Percentiles rank a stretch among this genome's conserved stretches.
Conservation (phyloP, 805 yeast species). For the Lipomyces mesembrius region DNA sequence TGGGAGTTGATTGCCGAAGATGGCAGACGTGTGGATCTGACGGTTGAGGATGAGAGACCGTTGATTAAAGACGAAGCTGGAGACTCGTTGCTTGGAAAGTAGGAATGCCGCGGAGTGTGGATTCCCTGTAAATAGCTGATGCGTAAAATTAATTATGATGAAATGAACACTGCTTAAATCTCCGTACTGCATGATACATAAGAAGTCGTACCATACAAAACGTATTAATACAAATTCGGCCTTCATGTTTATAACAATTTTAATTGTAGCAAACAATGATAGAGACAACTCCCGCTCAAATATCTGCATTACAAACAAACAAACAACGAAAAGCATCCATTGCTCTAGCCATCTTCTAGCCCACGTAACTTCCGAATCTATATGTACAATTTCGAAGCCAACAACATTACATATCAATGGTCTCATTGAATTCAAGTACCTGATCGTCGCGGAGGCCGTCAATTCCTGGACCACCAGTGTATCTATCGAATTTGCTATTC, state of each 20-base stretch:
- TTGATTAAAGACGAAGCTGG: conserved; percentile 5
- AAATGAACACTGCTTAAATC: neutral
- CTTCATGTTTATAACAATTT: neutral
- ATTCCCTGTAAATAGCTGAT: neutral
- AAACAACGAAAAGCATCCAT: neutral
- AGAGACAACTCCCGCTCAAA: neutral
- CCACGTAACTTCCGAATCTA: neutral
- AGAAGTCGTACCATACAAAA: neutral
- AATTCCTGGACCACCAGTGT: conserved; percentile 46
- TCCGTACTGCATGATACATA: neutral
- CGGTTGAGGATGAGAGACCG: conserved; percentile 51
- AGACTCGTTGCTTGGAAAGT: conserved; percentile 12
- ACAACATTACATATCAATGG: conserved; percentile 52
- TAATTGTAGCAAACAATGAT: neutral
- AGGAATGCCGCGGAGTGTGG: neutral
- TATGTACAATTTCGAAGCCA: neutral
- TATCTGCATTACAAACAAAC: neutral
- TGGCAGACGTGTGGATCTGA: conserved; percentile 42
- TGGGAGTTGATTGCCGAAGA: conserved; percentile 65
- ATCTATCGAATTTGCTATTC: conserved; percentile 21
- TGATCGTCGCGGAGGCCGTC: conserved; percentile 72
- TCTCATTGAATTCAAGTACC: conserved; percentile 68
- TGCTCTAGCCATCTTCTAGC: neutral
- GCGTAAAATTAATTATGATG: neutral
- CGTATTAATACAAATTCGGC: neutral